Evolutionary conservation across 345 rosid species (phyloP).

Genomic region (Reutealis trisperma): DNA sequence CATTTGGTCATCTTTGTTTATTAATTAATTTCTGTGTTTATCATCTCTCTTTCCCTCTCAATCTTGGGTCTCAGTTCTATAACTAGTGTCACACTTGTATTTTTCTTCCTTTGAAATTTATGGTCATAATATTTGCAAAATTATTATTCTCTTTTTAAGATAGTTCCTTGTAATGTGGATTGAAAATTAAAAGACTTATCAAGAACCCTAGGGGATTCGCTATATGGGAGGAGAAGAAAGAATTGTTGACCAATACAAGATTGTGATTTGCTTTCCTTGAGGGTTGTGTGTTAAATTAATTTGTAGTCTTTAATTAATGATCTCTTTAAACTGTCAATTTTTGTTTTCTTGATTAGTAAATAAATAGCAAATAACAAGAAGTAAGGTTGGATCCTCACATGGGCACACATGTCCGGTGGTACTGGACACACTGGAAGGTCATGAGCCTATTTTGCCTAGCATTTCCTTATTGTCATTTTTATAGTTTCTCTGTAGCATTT

Average conservation of each 20-base stretch:
- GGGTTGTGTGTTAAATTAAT: neutral
- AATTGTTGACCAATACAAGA: neutral
- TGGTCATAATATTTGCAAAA: slow-evolving; percentile 5
- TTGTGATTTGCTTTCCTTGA: slow-evolving; percentile 4
- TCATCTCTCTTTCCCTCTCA: neutral
- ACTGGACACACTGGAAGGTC: neutral
- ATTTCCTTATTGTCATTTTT: neutral
- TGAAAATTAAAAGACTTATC: neutral
- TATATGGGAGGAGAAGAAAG: neutral
- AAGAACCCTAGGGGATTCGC: neutral
- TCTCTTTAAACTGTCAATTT: neutral
- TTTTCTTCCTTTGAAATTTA: neutral
- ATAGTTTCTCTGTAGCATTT: neutral
- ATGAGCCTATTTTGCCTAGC: neutral
- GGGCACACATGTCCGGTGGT: slow-evolving; percentile 14
- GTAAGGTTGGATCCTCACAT: neutral
- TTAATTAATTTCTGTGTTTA: neutral
- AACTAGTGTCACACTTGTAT: neutral
- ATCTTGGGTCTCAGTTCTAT: neutral
- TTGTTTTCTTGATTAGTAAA: neutral
- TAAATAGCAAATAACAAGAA: too few relatives aligned
- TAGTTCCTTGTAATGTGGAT: neutral
- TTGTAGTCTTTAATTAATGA: neutral
- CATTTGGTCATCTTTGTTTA: slow-evolving; percentile 20
- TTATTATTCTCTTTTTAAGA: neutral